Evolutionary conservation across 169 alveolate species (phyloP).

Genomic region (Cryptosporidium ubiquitum): DNA sequence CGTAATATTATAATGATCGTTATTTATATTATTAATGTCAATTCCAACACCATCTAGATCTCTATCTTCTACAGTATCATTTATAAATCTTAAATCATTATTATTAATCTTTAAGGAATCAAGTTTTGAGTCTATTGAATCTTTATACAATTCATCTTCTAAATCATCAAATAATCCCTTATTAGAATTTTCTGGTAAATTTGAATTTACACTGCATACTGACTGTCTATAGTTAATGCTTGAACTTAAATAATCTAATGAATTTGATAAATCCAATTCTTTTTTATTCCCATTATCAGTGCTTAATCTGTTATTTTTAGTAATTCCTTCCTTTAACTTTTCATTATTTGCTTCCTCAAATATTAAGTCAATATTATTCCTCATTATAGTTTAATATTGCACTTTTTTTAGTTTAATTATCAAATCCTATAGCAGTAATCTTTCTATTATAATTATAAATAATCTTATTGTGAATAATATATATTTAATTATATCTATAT

Average conservation of each 20-base stretch:
- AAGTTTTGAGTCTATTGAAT: neutral
- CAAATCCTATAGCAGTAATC: neutral
- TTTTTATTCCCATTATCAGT: neutral
- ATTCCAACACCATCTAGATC: neutral
- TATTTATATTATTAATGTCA: neutral
- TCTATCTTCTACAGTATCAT: neutral
- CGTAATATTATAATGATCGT: neutral
- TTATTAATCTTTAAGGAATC: neutral
- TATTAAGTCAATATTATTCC: conserved; percentile 4
- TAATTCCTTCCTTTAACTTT: neutral
- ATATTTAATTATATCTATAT: neutral
- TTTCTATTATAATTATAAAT: neutral
- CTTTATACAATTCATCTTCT: conserved; percentile 4
- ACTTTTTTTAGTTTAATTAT: too few species aligned
- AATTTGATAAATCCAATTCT: neutral
- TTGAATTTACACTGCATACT: neutral
- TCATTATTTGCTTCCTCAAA: conserved; percentile 1
- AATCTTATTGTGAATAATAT: neutral
- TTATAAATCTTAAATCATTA: neutral
- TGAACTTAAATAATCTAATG: neutral
- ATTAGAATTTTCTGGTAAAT: neutral
- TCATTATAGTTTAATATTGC: neutral
- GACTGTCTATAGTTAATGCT: neutral
- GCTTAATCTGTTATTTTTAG: neutral
- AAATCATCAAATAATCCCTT: conserved; percentile 13